Evolutionary conservation across 2,329 filamentous ascomycete genomes (phyloP), one percentile per base, ranked within the genome.

Genomic region (Fusarium sp.): DNA sequence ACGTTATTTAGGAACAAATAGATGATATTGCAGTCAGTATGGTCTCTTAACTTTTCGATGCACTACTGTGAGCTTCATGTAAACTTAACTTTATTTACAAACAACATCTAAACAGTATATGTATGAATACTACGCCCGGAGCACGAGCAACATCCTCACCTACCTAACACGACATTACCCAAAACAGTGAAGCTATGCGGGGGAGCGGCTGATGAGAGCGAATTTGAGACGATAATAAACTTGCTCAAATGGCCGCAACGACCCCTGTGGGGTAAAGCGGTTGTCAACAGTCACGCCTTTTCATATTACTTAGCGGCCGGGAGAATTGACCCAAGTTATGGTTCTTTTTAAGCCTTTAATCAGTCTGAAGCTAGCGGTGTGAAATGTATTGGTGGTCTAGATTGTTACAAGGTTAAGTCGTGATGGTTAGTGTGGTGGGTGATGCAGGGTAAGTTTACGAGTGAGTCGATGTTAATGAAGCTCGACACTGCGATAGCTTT

Each of bases 211-310:
- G 46, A 28, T 44, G 28, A 56, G 57, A 49, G 45, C 53, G 59
- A 52, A 48, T 65, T 56, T 65, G 61, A 65, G 71, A 67, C 19
- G 38, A 56, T 66, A 62, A 69, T 73, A 78, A 80, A 80, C 78
- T 80, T 80, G 78, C 78, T 80, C 78, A 80, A 80, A 80, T 75
- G 68, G 64, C 69, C 78, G 76, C 78, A 79, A 42, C 26, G 53
- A 68, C 51, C 61, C 68, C 62, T 67, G 60, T 42, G 42, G 45
- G 56, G 28, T 20, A 49, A 45, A 7, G 39, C 36, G 24, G 19
- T 24, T 21, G 30, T 36, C 15, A 42, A 23, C n/a, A n/a, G n/a
- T 36, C 15, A 42, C 28, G 28, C n/a, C 26, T 49, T 44, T 4
- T 24, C 34, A 24, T 30, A 19, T 21, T 30, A 19, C 24, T 45